These are phyloP conservation scores for Claviceps fusiformis DNA, from an alignment of 2,329 filamentous ascomycete genomes.

Conservation along the genomic window DNA sequence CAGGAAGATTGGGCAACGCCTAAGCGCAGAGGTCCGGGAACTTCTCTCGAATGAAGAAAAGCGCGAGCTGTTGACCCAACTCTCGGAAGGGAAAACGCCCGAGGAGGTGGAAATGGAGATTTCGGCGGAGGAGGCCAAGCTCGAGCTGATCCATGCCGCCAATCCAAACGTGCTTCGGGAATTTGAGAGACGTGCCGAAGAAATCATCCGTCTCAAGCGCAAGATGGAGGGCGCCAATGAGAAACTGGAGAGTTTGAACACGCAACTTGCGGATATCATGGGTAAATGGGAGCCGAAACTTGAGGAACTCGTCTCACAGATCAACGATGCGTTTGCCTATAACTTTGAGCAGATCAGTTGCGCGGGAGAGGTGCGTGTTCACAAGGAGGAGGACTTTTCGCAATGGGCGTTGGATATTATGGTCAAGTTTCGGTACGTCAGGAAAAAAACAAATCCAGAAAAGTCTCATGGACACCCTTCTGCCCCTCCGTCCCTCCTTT, in stretches of 20 bases:
- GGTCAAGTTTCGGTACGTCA: slow-evolving; percentile 75
- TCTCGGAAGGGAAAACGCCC: slow-evolving; percentile 35
- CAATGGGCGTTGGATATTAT: slow-evolving; percentile 88
- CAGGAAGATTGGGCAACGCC: slow-evolving; percentile 19
- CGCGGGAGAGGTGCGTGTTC: slow-evolving; percentile 74
- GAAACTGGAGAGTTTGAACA: slow-evolving; percentile 40
- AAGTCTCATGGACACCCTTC: neutral
- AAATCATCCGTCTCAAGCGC: slow-evolving; percentile 52
- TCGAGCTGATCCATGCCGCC: slow-evolving; percentile 68
- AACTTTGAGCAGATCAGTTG: slow-evolving; percentile 93
- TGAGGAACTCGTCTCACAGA: slow-evolving; percentile 62
- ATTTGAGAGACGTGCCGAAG: slow-evolving; percentile 57
- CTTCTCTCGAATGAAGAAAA: slow-evolving; percentile 27
- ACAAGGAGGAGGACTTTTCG: slow-evolving; percentile 89
- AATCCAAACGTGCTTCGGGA: slow-evolving; percentile 64
- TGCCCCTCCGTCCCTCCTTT: neutral
- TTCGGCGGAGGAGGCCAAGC: slow-evolving; percentile 55
- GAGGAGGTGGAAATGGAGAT: slow-evolving; percentile 63
- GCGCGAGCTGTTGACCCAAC: slow-evolving; percentile 26
- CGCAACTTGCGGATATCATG: slow-evolving; percentile 52
- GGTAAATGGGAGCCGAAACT: slow-evolving; percentile 71
- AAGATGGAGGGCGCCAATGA: slow-evolving; percentile 40
- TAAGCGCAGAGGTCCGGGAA: slow-evolving; percentile 23
- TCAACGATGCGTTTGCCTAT: slow-evolving; percentile 81
- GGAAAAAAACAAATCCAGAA: neutral